A percentile compares a stretch with the other conserved stretches of the same genome.
phyloP scores from a whole-genome alignment of 495 filamentous ascomycete genomes.

The Glarea lozoyensis region DNA sequence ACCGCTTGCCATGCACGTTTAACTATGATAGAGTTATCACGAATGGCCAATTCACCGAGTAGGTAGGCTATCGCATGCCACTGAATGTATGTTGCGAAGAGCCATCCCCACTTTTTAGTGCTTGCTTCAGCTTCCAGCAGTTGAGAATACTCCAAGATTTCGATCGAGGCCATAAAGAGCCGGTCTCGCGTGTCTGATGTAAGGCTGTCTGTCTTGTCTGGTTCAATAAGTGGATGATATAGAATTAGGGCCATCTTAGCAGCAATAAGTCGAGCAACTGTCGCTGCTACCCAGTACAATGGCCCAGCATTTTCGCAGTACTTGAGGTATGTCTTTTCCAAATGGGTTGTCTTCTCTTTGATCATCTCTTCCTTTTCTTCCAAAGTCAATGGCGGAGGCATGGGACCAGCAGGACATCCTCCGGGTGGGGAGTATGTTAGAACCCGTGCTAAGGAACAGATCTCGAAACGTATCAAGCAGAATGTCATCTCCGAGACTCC shows the following conservation, averaged over 20 bases:
- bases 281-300: constrained; percentile 62
- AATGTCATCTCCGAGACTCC: constrained; percentile 77
- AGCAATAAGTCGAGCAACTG: constrained; percentile 34
- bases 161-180: constrained; percentile 65
- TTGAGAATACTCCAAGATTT: constrained; percentile 66
- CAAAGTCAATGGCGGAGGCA: constrained; percentile 24
- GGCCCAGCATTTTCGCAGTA: constrained; percentile 50
- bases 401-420: neutral
- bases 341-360: constrained; percentile 46
- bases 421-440: constrained; percentile 12
- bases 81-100: constrained; percentile 73
- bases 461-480: constrained; percentile 60
- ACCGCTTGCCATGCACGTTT: constrained; percentile 79
- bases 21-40: constrained; percentile 47
- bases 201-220: constrained; percentile 29
- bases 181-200: constrained; percentile 56
- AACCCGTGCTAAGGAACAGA: constrained; percentile 29
- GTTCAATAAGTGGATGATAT: constrained; percentile 16
- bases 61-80: constrained; percentile 75
- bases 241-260: constrained; percentile 43
- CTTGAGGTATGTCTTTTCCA: constrained; percentile 60
- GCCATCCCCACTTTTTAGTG: constrained; percentile 66
- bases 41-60: constrained; percentile 67
- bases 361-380: constrained; percentile 58
- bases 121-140: constrained; percentile 51